Evolutionary conservation across 306 rosid genomes (phyloP), one percentile per base, ranked within the genome.

Genomic region (Dryas octopetala): DNA sequence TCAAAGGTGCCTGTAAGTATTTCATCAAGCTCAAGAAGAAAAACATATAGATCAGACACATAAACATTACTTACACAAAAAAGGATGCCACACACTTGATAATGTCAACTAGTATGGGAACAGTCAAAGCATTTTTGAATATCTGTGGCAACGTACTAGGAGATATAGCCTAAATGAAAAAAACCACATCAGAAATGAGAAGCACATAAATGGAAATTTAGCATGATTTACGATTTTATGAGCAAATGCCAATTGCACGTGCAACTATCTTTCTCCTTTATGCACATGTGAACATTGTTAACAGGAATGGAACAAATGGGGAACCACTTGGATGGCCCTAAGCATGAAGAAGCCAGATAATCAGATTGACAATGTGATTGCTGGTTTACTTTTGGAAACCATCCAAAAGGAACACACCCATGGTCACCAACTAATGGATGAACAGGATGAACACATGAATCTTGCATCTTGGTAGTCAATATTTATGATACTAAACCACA

Each of bases 41-140:
- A 47, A 65, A 63, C 55, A 74, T 62, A 49, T 43, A 68, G 15
- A 68, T 8, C 14, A 46, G 4, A 58, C 41, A 70, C 61, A 23
- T 15, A 55, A 61, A 23, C 45, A 71, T 14, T 53, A 80, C 92
- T 90, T 80, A 92, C 99, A 19, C 55, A 86, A 89, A 96, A 86
- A 92, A 89, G 66, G 96, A 79, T 41, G 96, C 82, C 58, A 88
- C 75, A 53, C 99, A 96, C 80, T 89, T 92, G 77, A 96, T 80
- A 60, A 92, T 90, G 83, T 90, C 98, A 44, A 86, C 57, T 45
- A 96, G 87, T 51, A 92, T 49, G 74, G 87, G 78, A 81, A 91
- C 86, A 51, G 96, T 88, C 81, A 92, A 75, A 43, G 98, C 91
- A 86, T 88, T 90, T 83, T 88, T 96, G 80, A 92, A 96, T 85